Base-by-base conservation (phyloP, 768 basidiomycete genomes). In the Auriculariales sp. region DNA sequence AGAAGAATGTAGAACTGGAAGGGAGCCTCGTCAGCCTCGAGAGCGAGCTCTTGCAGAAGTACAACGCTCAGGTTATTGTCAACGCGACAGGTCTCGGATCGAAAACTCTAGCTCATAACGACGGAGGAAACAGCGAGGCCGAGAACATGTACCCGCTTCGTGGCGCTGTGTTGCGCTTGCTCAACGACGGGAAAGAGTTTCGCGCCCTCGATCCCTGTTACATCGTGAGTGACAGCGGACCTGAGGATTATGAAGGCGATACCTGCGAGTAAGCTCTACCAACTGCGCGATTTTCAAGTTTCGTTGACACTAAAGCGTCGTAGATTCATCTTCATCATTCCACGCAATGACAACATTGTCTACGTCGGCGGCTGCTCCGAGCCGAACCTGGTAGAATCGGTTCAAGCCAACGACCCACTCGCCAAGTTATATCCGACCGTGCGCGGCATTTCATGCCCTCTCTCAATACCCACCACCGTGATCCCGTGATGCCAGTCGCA, bases 321-420 rank as follows among this genome's bases (percentile, higher is more conserved):
- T n/a, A n/a, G n/a, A n/a, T n/a, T 64, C 36, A 58, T 64, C n/a
- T 66, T 65, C 54, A 62, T 60, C 46, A 66, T 62, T 28, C 68
- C 64, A 17, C 56, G 67, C n/a, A 66, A 66, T 51, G 64, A 64
- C 49, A 59, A 59, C 3, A 59, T 59, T 4, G 59, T 68, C 25
- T 62, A 67, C 27, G 58, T 69, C 19, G 65, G 65, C 5, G 62
- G 62, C 1, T 54, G 62, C n/a, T 58, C 59, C 6, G 61, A 66
- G 47, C 56, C 58, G 14, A 42, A 61, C 48, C 54, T 57, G 24
- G 46, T 52, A 47, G 45, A 50, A 2, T 56, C 61, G n/a, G 57
- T 62, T 48, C 42, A 61, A 28, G 59, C 57, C 7, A 50, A 62
- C 15, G 49, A 60, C 62, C 62, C 1, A 58, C 58, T 28, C 60